Evolutionary conservation across 2,329 filamentous ascomycete species (phyloP).

Genomic region (Tetracladium maxilliforme): DNA sequence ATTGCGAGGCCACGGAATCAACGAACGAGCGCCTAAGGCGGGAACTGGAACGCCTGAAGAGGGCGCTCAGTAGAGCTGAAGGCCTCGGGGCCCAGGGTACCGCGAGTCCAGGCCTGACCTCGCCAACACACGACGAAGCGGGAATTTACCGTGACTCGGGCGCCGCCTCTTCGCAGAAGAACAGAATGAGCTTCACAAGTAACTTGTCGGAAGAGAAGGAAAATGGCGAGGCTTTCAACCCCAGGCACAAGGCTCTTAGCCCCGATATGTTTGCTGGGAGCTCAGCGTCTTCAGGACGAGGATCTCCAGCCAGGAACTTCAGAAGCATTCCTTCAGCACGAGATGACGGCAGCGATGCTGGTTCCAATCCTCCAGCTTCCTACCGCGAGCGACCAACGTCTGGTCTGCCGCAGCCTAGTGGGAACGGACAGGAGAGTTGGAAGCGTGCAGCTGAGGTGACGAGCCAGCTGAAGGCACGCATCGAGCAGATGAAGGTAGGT

Average conservation of each 20-base stretch:
- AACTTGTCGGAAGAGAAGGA: conserved; percentile 53
- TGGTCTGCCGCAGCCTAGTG: too few species aligned
- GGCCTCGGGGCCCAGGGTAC: conserved; percentile 16
- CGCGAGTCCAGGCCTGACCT: conserved; percentile 21
- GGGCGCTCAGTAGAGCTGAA: conserved; percentile 55
- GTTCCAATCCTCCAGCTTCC: too few species aligned
- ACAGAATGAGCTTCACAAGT: conserved; percentile 18
- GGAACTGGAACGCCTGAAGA: conserved; percentile 87
- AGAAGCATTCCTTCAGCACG: too few species aligned
- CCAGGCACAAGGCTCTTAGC: conserved; percentile 34
- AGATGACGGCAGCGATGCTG: too few species aligned
- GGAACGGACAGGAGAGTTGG: conserved; percentile 76
- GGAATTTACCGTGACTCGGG: conserved; percentile 41
- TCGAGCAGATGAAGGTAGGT: conserved; percentile 89
- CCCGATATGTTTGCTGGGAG: conserved; percentile 38
- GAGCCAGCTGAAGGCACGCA: conserved; percentile 89
- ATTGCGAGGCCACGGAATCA: conserved; percentile 78
- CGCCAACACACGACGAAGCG: conserved; percentile 36
- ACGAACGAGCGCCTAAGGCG: conserved; percentile 71
- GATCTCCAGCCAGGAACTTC: too few species aligned
- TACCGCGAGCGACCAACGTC: too few species aligned
- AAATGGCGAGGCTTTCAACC: conserved; percentile 35
- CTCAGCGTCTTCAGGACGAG: too few species aligned
- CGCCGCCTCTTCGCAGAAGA: not conserved
- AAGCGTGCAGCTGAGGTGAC: conserved; percentile 94